These are phyloP conservation scores for Hortiboletus flavorubellus DNA, from an alignment of 768 basidiomycete genomes.

Conservation along the genomic window DNA sequence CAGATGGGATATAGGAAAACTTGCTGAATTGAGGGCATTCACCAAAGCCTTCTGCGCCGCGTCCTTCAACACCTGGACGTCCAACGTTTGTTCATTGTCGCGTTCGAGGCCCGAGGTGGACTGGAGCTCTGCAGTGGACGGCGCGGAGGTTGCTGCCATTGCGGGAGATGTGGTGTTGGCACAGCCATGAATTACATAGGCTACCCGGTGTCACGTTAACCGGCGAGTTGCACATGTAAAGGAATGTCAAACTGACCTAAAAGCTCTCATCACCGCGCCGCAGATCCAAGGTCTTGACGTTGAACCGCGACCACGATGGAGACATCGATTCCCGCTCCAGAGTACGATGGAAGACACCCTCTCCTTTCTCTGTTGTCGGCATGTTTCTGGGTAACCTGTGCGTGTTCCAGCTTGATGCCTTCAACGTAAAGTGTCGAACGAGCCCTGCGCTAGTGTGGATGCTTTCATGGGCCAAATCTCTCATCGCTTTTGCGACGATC, in stretches of 20 bases:
- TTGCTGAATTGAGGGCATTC: slow-evolving; percentile 80
- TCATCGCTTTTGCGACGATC: slow-evolving; percentile 80
- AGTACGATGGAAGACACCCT: slow-evolving; percentile 54
- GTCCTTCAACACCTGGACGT: slow-evolving; percentile 69
- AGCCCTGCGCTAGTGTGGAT: slow-evolving; percentile 60
- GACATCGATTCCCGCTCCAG: slow-evolving; percentile 10
- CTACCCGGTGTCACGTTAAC: too few relatives aligned
- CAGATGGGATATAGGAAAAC: slow-evolving; percentile 6
- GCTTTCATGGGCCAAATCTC: slow-evolving; percentile 69
- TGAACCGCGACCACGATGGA: slow-evolving; percentile 28
- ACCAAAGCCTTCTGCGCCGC: slow-evolving; percentile 77
- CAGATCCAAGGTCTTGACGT: not conserved
- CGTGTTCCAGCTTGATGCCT: slow-evolving; percentile 31
- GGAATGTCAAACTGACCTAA: too few relatives aligned
- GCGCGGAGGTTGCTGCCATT: slow-evolving; percentile 28
- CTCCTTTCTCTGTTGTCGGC: slow-evolving; percentile 75
- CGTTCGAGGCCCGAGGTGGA: slow-evolving; percentile 31
- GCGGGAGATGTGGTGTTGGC: slow-evolving; percentile 8
- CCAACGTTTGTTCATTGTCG: slow-evolving; percentile 42
- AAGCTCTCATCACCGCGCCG: not conserved
- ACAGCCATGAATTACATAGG: slow-evolving; percentile 30
- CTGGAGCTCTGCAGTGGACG: slow-evolving; percentile 36
- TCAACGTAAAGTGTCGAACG: slow-evolving; percentile 1
- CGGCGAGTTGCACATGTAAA: too few relatives aligned
- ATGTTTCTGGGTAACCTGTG: slow-evolving; percentile 81